These are phyloP conservation scores for Solanum clarkiae DNA, from an alignment of 257 asterid genomes.

Conservation along the genomic window DNA sequence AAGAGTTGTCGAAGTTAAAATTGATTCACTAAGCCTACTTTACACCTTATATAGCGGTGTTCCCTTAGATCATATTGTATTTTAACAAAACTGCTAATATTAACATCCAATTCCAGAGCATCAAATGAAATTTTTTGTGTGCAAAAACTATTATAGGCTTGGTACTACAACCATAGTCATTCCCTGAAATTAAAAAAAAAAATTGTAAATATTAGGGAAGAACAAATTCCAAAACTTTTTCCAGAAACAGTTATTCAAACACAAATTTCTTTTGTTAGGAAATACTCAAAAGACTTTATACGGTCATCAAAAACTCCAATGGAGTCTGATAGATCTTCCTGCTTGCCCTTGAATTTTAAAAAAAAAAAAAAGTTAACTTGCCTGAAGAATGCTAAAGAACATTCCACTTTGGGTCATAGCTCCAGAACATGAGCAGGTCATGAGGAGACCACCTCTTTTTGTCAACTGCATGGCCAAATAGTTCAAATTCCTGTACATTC, in stretches of 20 bases:
- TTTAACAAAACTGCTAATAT: not conserved
- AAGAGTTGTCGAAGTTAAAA: not conserved
- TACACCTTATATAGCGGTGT: not conserved
- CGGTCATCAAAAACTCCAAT: not conserved
- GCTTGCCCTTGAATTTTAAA: not conserved
- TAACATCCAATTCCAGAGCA: not conserved
- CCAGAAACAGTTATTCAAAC: not conserved
- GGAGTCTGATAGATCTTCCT: not conserved
- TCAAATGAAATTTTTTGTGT: not conserved
- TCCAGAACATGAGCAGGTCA: conserved; percentile 99
- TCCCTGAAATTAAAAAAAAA: not conserved
- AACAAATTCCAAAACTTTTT: not conserved
- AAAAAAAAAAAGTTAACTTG: conserved; percentile 11
- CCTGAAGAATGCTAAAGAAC: conserved; percentile 72
- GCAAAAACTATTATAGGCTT: not conserved
- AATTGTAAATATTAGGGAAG: not conserved
- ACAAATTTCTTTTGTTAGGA: not conserved
- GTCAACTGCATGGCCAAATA: conserved; percentile 86
- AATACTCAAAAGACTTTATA: not conserved
- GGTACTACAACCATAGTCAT: not conserved
- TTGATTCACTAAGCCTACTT: not conserved
- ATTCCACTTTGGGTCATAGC: conserved; percentile 97
- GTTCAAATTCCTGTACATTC: conserved; percentile 90
- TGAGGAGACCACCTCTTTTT: conserved; percentile 68
- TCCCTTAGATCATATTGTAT: not conserved